These are phyloP conservation scores for Cicer arietinum DNA, from an alignment of 306 rosid species.

Conservation along the genomic window DNA sequence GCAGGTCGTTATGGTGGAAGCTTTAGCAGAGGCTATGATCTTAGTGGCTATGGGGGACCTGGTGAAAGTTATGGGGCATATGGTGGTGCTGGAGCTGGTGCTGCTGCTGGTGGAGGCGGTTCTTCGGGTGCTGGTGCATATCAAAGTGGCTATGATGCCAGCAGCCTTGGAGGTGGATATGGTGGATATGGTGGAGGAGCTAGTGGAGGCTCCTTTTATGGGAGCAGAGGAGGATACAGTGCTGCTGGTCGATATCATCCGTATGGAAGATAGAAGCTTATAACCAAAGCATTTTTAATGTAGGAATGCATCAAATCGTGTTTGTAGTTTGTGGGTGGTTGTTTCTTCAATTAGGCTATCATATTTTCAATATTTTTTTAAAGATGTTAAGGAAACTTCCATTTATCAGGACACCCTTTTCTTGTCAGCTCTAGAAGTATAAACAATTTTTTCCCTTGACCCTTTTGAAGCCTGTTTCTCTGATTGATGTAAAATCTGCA, in stretches of 20 bases:
- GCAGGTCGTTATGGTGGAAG: constrained; percentile 84
- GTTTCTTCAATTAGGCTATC: constrained; percentile 40
- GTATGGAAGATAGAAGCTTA: constrained; percentile 76
- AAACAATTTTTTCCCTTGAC: constrained; percentile 4
- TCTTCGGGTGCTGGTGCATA: constrained; percentile 68
- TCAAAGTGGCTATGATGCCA: constrained; percentile 69
- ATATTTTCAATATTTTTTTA: constrained; percentile 33
- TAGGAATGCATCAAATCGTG: constrained; percentile 47
- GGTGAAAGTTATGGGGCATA: constrained; percentile 79
- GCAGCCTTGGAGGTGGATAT: constrained; percentile 71
- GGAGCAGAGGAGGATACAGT: constrained; percentile 88
- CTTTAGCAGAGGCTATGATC: constrained; percentile 84
- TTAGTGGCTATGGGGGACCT: constrained; percentile 87
- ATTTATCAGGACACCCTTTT: constrained; percentile 22
- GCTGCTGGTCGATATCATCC: constrained; percentile 93
- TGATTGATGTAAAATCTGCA: constrained; percentile 44
- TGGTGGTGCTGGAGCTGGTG: constrained; percentile 57
- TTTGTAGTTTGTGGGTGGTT: constrained; percentile 49
- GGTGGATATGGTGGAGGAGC: constrained; percentile 76
- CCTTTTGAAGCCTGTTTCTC: neutral
- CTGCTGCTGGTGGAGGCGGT: constrained; percentile 53
- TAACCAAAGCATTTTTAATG: constrained; percentile 37
- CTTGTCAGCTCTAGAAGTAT: constrained; percentile 30
- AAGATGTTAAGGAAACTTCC: constrained; percentile 25
- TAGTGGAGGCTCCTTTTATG: constrained; percentile 82